Evolutionary conservation across 2,329 filamentous ascomycete genomes (phyloP), one percentile per base, ranked within the genome.

Genomic region (Davidsoniella neocaledoniae): DNA sequence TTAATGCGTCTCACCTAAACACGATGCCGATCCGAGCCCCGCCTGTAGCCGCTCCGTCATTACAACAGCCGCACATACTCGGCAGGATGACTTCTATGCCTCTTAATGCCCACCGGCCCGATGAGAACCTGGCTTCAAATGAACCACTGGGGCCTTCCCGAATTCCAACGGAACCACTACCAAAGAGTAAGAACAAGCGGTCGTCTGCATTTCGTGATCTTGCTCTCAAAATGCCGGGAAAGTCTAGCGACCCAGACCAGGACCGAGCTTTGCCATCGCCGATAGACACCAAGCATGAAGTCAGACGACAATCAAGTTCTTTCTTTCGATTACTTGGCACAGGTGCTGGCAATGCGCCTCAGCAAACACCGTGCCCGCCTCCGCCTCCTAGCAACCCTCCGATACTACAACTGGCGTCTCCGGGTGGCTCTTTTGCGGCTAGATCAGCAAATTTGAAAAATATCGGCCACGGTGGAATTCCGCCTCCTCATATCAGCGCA

Each of bases 21-120:
- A 46, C 16, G 25, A 36, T 14, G 16, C 25, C 36, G 4, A 37
- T 16, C 5, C 19, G 14, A 39, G 9, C 26, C n/a, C 17, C 21
- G 9, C 19, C 19, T 39, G 17, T 23, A 10, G 16, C 26, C 14
- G 23, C 17, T 10, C 17, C 26, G 10, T 7, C 23, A 19, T 10
- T 16, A 43, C 9, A 25, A 25, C 37, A 41, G 23, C 38, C 37
- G 8, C 29, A 29, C 3, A 25, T 19, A 4, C 8, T 12, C 2
- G 25, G 7, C 19, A 36, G 36, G 4, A 50, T 46, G 49, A n/a
- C 19, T 14, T 46, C 49, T 10, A 38, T 50, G 12, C 49, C 49
- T 21, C 43, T 50, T 2, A 43, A 50, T 16, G 33, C 43, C 23
- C 43, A 38, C 43, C n/a, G 39, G 29, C 33, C 46, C 41, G 23